A percentile compares a stretch with the other conserved stretches of the same genome.
Evolutionary conservation across 2,329 filamentous ascomycete genomes (phyloP).

Genomic region (Colletotrichum costaricense): DNA sequence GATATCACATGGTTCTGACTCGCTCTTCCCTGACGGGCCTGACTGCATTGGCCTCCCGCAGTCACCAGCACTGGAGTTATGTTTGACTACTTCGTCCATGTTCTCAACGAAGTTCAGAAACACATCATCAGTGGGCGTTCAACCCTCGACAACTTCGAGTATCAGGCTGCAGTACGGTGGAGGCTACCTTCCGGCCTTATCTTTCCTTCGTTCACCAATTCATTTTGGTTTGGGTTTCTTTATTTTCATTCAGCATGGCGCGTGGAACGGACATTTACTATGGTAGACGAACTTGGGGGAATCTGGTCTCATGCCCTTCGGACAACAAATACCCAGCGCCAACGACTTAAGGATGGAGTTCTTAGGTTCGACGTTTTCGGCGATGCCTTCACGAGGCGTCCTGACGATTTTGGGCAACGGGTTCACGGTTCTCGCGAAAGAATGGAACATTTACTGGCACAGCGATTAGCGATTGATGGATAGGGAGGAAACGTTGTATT

Average conservation of each 20-base stretch:
- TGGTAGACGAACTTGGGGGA: slow-evolving; percentile 25
- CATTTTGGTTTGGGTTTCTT: slow-evolving; percentile 22
- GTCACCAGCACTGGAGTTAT: slow-evolving; percentile 1
- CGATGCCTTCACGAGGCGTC: slow-evolving; percentile 29
- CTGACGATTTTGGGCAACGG: slow-evolving; percentile 19
- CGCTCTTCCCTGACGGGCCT: neutral
- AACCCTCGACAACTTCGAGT: slow-evolving; percentile 4
- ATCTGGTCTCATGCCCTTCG: slow-evolving; percentile 24
- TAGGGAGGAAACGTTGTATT: slow-evolving; percentile 25
- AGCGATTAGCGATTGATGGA: slow-evolving; percentile 24
- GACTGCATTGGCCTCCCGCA: neutral
- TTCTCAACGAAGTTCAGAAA: neutral
- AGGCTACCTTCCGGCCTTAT: neutral
- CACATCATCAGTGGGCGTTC: slow-evolving; percentile 11
- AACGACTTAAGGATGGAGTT: slow-evolving; percentile 30
- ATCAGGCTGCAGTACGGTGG: neutral
- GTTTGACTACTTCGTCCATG: neutral
- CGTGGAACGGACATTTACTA: slow-evolving; percentile 34
- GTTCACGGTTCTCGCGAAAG: slow-evolving; percentile 12
- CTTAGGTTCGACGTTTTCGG: slow-evolving; percentile 29
- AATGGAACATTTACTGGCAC: slow-evolving; percentile 27
- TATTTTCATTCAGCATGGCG: slow-evolving; percentile 36
- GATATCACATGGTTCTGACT: slow-evolving; percentile 5
- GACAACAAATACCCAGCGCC: slow-evolving; percentile 30
- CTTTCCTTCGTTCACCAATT: slow-evolving; percentile 8